Percentiles rank a stretch among this genome's conserved stretches.
These are phyloP conservation scores for Cephaloascus fragrans DNA, from an alignment of 805 yeast species.

Conservation along the genomic window DNA sequence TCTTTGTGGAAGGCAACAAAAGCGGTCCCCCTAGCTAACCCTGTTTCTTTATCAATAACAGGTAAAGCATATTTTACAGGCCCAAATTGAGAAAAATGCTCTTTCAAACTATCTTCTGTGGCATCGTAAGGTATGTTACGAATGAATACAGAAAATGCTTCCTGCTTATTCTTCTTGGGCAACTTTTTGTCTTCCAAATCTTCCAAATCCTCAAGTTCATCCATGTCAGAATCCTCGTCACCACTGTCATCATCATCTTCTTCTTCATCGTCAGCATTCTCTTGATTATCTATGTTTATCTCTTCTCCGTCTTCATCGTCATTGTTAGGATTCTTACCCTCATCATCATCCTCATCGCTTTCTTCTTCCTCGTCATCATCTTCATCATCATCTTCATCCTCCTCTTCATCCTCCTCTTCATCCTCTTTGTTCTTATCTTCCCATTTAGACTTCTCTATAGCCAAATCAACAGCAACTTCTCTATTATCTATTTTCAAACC, in stretches of 20 bases:
- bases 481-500: slow-evolving; percentile 83
- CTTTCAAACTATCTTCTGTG: slow-evolving; percentile 63
- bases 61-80: slow-evolving; percentile 88
- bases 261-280: slow-evolving; percentile 16
- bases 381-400: slow-evolving; percentile 27
- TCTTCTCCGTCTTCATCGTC: slow-evolving; percentile 13
- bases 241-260: slow-evolving; percentile 17
- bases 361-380: slow-evolving; percentile 25
- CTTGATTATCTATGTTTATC: slow-evolving; percentile 19
- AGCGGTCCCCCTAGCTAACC: slow-evolving; percentile 88
- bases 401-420: slow-evolving; percentile 26
- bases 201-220: slow-evolving; percentile 23
- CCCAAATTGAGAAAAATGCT: slow-evolving; percentile 80
- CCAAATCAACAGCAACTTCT: slow-evolving; percentile 89
- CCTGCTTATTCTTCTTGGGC: slow-evolving; percentile 49
- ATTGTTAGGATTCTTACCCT: slow-evolving; percentile 19
- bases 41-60: slow-evolving; percentile 77
- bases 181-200: slow-evolving; percentile 16
- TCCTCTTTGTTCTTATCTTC: slow-evolving; percentile 40
- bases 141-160: slow-evolving; percentile 68
- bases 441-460: slow-evolving; percentile 85
- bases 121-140: slow-evolving; percentile 95
- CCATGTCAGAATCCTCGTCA: slow-evolving; percentile 10
- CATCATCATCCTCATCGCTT: slow-evolving; percentile 20
- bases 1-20: slow-evolving; percentile 75